Evolutionary conservation across 2,329 filamentous ascomycete genomes (phyloP), one percentile per base, ranked within the genome.

Genomic region (Beauveria medogensis): DNA sequence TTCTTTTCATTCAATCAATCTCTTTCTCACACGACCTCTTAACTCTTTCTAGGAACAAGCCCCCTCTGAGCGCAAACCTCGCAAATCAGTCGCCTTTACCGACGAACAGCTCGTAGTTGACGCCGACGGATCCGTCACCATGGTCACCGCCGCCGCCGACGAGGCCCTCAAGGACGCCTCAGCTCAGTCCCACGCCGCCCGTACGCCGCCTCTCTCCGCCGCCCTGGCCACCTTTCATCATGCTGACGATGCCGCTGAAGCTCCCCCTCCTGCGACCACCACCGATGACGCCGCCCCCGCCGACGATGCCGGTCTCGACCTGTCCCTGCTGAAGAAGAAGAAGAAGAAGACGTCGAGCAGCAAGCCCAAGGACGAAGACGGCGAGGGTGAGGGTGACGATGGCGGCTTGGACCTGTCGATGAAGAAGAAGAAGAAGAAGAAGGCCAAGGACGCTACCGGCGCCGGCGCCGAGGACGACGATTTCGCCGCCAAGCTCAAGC

Each of bases 11-110:
- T 59, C 47, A 43, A 37, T 59, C 47, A 43, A 37, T 22, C 2
- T 34, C 54, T 41, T 43, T 30, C 53, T 59, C 40, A 53, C 37
- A 61, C 59, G 52, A 41, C n/a, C 43, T 14, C 28, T 51, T 24
- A 51, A 61, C 55, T 50, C 52, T 22, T 14, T 20, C n/a, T 54
- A 48, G 40, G 34, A 62, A 52, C 61, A 67, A 63, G 55, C 63
- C 43, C 48, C 63, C 52, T 68, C 64, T 68, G 82, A 87, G 69
- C 82, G 83, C 72, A 92, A 90, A 76, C 86, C 88, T 71, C 89
- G 92, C 78, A 96, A 97, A 79, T 95, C 91, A 52, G 93, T 97
- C 71, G 88, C 92, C 66, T 97, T 97, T 76, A 92, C 88, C 73
- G 90, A 94, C 76, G 90, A 91, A 71, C 85, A 91, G 69, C 84